phyloP scores from a whole-genome alignment of 2,329 filamentous ascomycete species.

The Aspergillus thermomutatus region DNA sequence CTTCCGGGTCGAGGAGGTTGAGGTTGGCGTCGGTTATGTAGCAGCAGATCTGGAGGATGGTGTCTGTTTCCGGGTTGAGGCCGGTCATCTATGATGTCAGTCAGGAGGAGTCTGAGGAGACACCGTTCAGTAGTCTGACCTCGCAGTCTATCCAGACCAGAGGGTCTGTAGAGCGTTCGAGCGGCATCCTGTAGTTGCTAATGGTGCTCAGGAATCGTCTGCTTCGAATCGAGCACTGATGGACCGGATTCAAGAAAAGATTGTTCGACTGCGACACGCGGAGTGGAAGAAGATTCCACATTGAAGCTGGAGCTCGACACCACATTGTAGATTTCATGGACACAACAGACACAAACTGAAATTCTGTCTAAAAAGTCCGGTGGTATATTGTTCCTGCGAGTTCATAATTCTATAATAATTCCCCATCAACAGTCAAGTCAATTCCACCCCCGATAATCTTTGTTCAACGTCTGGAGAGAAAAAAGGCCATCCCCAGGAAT shows the following conservation, averaged over 20 bases:
- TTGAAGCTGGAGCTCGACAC: background rate
- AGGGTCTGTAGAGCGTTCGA: constrained; percentile 56
- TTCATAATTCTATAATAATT: background rate
- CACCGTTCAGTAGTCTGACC: constrained; percentile 31
- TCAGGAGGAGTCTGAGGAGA: background rate
- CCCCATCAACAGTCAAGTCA: background rate
- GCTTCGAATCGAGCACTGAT: background rate
- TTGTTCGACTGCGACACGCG: background rate
- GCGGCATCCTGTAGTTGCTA: constrained; percentile 33
- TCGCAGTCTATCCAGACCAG: constrained; percentile 86
- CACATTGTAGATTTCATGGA: background rate
- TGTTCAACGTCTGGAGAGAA: background rate
- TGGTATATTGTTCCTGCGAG: background rate
- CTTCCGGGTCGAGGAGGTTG: constrained; percentile 68
- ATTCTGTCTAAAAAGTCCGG: background rate
- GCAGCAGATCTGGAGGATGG: constrained; percentile 88
- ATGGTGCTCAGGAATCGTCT: no score
- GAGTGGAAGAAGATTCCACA: constrained; percentile 8
- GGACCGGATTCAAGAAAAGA: background rate
- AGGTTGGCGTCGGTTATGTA: constrained; percentile 82
- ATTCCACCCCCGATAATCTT: background rate
- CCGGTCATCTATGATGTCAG: background rate
- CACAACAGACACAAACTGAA: background rate
- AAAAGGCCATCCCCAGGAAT: background rate
- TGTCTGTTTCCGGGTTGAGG: constrained; percentile 65